Conservation (phyloP, 441 rosid species). For the Euphorbia corollata region DNA sequence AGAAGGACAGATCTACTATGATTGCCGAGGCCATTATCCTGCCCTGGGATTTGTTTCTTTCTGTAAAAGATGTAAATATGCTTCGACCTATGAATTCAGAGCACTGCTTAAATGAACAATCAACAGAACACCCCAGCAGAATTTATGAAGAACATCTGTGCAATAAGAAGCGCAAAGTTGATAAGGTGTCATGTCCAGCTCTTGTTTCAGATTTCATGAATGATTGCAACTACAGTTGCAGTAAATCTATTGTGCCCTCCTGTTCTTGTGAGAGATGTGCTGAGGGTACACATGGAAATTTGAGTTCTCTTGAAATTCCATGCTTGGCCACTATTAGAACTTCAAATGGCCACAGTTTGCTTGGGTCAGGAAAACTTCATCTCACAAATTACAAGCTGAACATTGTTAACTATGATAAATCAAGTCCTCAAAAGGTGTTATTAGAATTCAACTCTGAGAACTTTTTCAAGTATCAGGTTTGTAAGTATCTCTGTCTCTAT, state of each 20-base stretch:
- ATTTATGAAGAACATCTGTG: constrained; percentile 31
- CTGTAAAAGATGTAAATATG: constrained; percentile 35
- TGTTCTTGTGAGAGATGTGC: constrained; percentile 18
- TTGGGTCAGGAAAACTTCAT: constrained; percentile 41
- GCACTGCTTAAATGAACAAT: constrained; percentile 12
- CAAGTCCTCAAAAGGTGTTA: constrained; percentile 42
- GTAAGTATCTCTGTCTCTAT: constrained; percentile 7
- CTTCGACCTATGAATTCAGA: constrained; percentile 23
- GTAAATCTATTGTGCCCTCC: constrained; percentile 12
- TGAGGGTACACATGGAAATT: constrained; percentile 24
- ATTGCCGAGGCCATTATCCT: constrained; percentile 64
- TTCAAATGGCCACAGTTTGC: constrained; percentile 21
- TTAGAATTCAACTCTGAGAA: constrained; percentile 56
- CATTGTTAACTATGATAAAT: constrained; percentile 23
- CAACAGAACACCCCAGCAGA: constrained; percentile 10
- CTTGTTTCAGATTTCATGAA: constrained; percentile 17
- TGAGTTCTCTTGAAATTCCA: constrained; percentile 35
- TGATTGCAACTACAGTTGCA: constrained; percentile 15
- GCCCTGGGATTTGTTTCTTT: constrained; percentile 68
- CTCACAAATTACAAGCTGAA: constrained; percentile 26
- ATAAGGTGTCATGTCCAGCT: constrained; percentile 20
- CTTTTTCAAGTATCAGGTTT: constrained; percentile 45
- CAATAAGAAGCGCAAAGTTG: constrained; percentile 47
- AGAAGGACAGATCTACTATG: constrained; percentile 31
- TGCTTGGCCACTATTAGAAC: constrained; percentile 48